Base-by-base conservation (phyloP, 768 basidiomycete species). In the Suillus alpinus region DNA sequence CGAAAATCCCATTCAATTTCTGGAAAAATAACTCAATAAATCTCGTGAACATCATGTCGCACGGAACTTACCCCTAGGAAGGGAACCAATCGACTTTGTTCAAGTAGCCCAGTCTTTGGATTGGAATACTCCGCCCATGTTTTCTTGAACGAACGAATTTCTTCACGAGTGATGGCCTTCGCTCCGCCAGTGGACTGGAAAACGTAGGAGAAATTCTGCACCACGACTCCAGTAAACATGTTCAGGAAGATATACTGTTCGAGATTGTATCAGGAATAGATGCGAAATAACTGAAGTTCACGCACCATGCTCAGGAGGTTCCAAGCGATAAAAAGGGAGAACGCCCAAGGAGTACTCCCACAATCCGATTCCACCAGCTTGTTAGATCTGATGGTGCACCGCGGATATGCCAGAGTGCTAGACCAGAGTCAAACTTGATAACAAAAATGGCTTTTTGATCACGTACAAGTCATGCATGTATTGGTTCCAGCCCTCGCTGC, bases 401-500 rank as follows among this genome's bases (percentile, higher is more conserved):
- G 85, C 29, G 95, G 95, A 67, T 90, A 91, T 0, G 81, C 79
- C 31, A 91, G 64, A 14, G 91, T 80, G 69, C 94, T 96, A 63
- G n/a, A 53, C n/a, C 36, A 43, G 29, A 37, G 44, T 61, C 3
- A 59, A n/a, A 34, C 7, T 58, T 36, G 5, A 32, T 18, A 56
- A 53, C 8, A 31, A 16, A 32, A 59, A 40, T 9, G 32, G 34
- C 58, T 18, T 6, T 29, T n/a, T 32, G 12, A 8, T 36, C 6
- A 75, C 89, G 69, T 71, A 95, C 92, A 86, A 96, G 75, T 98
- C 92, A 70, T 98, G 95, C 96, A 98, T 98, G 72, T 89, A 97
- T 66, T 89, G 86, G 71, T 98, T 98, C 96, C 96, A 98, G 0
- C 88, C 93, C 73, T 98, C 95, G 9, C 95, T 95, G 64, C 7